These are phyloP conservation scores for Saccharomycopsis babjevae DNA, from an alignment of 805 yeast genomes.

Conservation along the genomic window DNA sequence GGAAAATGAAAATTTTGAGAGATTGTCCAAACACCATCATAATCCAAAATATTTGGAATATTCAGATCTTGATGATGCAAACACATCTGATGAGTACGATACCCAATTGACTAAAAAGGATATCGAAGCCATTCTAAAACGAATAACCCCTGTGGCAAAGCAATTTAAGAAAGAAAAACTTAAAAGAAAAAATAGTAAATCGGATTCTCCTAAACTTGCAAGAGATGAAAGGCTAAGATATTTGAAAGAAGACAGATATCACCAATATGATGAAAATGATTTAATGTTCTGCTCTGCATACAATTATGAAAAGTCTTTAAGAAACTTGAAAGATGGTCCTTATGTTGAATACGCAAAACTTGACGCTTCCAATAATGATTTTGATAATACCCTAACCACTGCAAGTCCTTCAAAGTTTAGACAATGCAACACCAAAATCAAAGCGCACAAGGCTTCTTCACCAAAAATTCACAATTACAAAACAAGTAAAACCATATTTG, in stretches of 20 bases:
- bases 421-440: not conserved
- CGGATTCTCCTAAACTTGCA: not conserved
- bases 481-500: slow-evolving; percentile 13
- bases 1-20: not conserved
- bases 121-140: not conserved
- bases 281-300: slow-evolving; percentile 16
- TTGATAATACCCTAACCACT: not conserved
- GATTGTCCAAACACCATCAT: not conserved
- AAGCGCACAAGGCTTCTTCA: not conserved
- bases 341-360: not conserved
- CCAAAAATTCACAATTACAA: not conserved
- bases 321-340: not conserved
- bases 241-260: not conserved
- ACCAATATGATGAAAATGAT: slow-evolving; percentile 4
- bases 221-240: not conserved
- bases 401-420: not conserved
- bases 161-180: not conserved
- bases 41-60: not conserved
- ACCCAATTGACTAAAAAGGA: not conserved
- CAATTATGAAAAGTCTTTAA: slow-evolving; percentile 13
- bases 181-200: not conserved
- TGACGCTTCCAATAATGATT: not conserved
- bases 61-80: not conserved
- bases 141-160: not conserved
- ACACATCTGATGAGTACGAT: not conserved